Percentiles rank a stretch among this genome's conserved stretches.
phyloP scores from a whole-genome alignment of 805 yeast genomes.

The Yamadazyma ubonensis region DNA sequence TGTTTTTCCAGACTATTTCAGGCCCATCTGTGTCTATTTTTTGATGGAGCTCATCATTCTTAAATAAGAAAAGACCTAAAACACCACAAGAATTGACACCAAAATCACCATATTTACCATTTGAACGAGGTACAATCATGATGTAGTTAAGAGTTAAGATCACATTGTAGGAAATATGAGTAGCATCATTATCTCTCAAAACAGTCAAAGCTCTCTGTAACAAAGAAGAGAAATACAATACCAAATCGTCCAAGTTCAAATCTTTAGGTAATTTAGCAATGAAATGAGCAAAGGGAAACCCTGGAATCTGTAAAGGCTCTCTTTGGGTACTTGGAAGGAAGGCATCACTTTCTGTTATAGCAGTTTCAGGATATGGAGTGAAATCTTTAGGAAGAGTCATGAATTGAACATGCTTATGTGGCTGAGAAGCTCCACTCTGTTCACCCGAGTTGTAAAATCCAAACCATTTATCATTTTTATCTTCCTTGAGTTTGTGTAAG shows the following conservation, averaged over 20 bases:
- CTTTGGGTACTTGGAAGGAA: conserved; percentile 50
- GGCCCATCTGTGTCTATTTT: conserved; percentile 49
- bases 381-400: conserved; percentile 63
- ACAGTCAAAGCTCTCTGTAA: conserved; percentile 70
- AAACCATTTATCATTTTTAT: conserved; percentile 50
- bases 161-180: conserved; percentile 71
- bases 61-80: conserved; percentile 76
- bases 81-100: conserved; percentile 82
- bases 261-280: conserved; percentile 56
- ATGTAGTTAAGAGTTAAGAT: conserved; percentile 81
- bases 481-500: conserved; percentile 48
- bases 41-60: conserved; percentile 54
- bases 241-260: conserved; percentile 49
- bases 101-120: conserved; percentile 50
- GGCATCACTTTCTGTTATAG: conserved; percentile 43
- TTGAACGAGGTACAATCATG: conserved; percentile 79
- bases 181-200: conserved; percentile 49
- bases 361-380: conserved; percentile 53
- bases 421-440: conserved; percentile 89
- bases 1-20: conserved; percentile 52
- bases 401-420: conserved; percentile 90
- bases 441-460: conserved; percentile 90
- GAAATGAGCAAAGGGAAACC: conserved; percentile 78
- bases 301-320: conserved; percentile 62
- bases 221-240: conserved; percentile 68